A percentile compares a stretch with the other conserved stretches of the same genome.
Evolutionary conservation across 345 rosid genomes (phyloP).

Genomic region (Cardamine resedifolia): DNA sequence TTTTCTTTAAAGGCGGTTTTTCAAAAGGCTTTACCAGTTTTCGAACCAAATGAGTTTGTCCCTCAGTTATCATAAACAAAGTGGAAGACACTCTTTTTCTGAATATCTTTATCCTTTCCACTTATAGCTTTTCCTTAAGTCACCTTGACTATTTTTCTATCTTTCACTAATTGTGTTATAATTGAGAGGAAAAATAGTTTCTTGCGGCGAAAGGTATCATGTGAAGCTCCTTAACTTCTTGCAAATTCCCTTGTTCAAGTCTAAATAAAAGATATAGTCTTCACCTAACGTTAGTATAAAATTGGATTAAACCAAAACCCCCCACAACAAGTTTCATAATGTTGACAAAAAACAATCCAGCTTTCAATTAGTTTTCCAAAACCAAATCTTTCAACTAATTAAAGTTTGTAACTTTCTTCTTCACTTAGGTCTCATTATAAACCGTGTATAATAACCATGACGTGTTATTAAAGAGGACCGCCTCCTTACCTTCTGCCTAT

Average conservation of each 20-base stretch:
- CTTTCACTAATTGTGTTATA: not conserved
- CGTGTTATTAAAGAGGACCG: not conserved
- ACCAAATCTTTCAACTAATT: slow-evolving; percentile 10
- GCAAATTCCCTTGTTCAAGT: not conserved
- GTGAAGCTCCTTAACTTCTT: not conserved
- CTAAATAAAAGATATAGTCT: not conserved
- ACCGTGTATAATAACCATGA: not conserved
- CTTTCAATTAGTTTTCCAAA: not conserved
- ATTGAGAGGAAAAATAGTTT: not conserved
- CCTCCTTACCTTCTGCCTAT: not conserved
- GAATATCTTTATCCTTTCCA: too few relatives aligned
- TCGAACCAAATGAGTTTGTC: too few relatives aligned
- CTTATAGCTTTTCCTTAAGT: not conserved
- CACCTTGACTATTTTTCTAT: not conserved
- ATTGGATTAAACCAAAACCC: slow-evolving; percentile 6
- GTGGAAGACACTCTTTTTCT: too few relatives aligned
- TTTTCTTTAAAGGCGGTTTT: too few relatives aligned
- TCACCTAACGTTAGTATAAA: slow-evolving; percentile 19
- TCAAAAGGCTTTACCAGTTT: too few relatives aligned
- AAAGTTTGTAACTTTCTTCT: slow-evolving; percentile 10
- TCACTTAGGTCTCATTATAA: not conserved
- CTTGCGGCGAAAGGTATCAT: slow-evolving; percentile 6
- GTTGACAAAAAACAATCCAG: slow-evolving; percentile 15
- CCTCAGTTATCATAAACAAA: too few relatives aligned
- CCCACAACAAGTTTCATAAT: slow-evolving; percentile 16